Conservation (phyloP, 73 alveolate species). For the Uronychia setigera region DNA sequence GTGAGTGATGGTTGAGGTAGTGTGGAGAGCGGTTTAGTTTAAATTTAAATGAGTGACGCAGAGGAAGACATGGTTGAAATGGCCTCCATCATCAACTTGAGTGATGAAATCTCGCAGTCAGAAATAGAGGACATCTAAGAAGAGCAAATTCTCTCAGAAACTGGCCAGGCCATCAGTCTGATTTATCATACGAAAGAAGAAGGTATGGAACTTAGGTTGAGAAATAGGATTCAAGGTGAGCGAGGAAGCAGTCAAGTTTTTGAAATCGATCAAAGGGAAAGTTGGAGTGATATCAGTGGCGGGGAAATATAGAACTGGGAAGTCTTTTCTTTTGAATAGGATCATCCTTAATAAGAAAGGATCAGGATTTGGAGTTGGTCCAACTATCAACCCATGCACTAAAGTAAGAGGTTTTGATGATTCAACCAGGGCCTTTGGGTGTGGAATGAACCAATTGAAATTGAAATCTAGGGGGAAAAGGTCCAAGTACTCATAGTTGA, state of each 20-base stretch:
- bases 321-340: constrained; percentile 83
- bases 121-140: too few relatives aligned
- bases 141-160: background rate
- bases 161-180: background rate
- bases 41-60: too few relatives aligned
- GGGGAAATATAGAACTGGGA: constrained; percentile 94
- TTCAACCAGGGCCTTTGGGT: constrained; percentile 81
- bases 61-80: too few relatives aligned
- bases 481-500: constrained; percentile 79
- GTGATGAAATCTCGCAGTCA: too few relatives aligned
- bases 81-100: too few relatives aligned
- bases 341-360: constrained; percentile 75
- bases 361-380: constrained; percentile 87
- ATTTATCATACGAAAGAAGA: background rate
- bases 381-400: constrained; percentile 91
- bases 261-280: constrained; percentile 53
- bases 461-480: constrained; percentile 74
- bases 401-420: constrained; percentile 16
- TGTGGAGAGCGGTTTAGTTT: too few relatives aligned
- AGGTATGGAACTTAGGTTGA: background rate
- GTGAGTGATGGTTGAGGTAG: too few relatives aligned
- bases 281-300: constrained; percentile 89
- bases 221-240: constrained; percentile 59
- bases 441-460: constrained; percentile 80
- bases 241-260: constrained; percentile 55